Conservation (phyloP, 352 stramenopile genomes). For the Elongisporangium prolatum region DNA sequence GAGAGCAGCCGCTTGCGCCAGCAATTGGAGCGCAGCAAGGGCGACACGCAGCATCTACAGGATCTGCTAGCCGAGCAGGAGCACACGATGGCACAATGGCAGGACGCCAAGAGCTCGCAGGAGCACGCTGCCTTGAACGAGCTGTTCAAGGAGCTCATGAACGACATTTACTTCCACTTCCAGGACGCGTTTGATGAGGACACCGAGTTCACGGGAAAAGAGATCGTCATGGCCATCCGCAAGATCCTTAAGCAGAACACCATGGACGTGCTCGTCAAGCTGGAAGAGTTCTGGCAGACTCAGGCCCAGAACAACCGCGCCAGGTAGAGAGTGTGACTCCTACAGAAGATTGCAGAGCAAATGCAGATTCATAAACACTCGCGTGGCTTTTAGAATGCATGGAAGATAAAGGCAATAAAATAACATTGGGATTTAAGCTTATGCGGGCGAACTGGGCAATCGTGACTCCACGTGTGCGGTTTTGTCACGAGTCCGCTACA, state of each 20-base stretch:
- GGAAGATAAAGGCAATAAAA: neutral
- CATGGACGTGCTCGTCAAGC: slow-evolving; percentile 64
- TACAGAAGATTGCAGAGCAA: too few species aligned
- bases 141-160: slow-evolving; percentile 83
- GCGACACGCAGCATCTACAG: slow-evolving; percentile 40
- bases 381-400: too few species aligned
- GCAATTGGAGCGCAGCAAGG: slow-evolving; percentile 39
- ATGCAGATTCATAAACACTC: neutral
- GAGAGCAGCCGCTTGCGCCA: slow-evolving; percentile 34
- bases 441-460: neutral
- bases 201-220: slow-evolving; percentile 75
- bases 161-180: slow-evolving; percentile 86
- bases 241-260: slow-evolving; percentile 86
- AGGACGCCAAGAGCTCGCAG: slow-evolving; percentile 38
- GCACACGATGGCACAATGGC: slow-evolving; percentile 39
- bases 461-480: neutral
- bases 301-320: slow-evolving; percentile 21
- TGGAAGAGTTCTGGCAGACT: slow-evolving; percentile 70
- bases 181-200: slow-evolving; percentile 84
- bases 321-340: too few species aligned
- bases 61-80: slow-evolving; percentile 44
- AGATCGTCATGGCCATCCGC: slow-evolving; percentile 76
- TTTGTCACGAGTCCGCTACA: neutral
- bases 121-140: slow-evolving; percentile 58
- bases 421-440: neutral